Base-by-base conservation (phyloP, 2,329 filamentous ascomycete genomes). In the Boeremia lycopersici region DNA sequence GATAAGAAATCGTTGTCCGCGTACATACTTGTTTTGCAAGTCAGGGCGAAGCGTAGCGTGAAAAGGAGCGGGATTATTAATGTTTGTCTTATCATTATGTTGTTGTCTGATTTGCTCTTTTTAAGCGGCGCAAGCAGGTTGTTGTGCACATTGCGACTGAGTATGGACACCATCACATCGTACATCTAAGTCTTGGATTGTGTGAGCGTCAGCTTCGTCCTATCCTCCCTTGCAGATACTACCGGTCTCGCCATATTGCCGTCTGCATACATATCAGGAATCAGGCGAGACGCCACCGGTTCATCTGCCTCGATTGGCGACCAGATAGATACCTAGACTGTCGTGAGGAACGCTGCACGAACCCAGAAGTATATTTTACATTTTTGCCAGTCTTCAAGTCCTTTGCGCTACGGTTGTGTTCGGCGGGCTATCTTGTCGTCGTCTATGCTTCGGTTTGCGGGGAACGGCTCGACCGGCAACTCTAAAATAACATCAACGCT, bases 401-500 rank as follows among this genome's bases (percentile, higher is more conserved):
- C 29, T 26, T 25, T 49, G 11, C 25, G 12, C 33, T 42, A 43
- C 43, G 30, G 43, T 36, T 42, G 28, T 42, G 19, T 25, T 47
- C 49, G 36, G 49, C 43, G 33, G 35, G 50, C 31, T 33, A 31
- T 38, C 28, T 30, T n/a, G 30, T 48, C 50, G 31, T 47, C 35
- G 38, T 38, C 43, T 33, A 42, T 42, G 31, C 36, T 36, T 53
- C 42, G 36, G 35, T 42, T 35, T 26, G 31, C 41, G 30, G 35
- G 36, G 36, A 26, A 36, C 50, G 50, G 50, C 50, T 47, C 43
- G 15, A 44, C 38, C 50, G 43, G 50, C 50, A 53, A 48, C 38
- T 53, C 50, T 53, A 53, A 53, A 53, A 34, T 38, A 53, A 53
- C 44, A 38, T 53, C 50, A 48, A 43, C 33, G 4, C 10, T 39